A percentile compares a stretch with the other conserved stretches of the same genome.
Evolutionary conservation across 148 eudicot genomes (phyloP).

Genomic region (Polygonum aviculare): DNA sequence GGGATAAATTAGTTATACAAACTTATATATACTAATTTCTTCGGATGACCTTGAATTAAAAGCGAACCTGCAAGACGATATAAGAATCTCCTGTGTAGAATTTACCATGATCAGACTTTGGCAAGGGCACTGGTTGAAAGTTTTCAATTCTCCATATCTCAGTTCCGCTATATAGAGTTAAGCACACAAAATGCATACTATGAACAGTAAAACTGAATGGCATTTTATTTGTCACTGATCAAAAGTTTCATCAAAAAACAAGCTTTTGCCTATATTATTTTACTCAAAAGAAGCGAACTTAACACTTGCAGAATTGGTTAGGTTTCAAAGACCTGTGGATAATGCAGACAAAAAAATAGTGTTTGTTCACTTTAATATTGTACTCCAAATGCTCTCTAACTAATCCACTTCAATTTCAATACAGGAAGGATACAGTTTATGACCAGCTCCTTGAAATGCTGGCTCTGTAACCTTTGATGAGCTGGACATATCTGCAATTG

Average conservation of each 20-base stretch:
- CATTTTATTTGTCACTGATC: background rate
- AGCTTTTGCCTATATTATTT: background rate
- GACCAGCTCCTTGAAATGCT: constrained; percentile 91
- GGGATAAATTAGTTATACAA: background rate
- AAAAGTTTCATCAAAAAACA: background rate
- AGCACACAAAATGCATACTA: constrained; percentile 25
- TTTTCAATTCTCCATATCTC: constrained; percentile 98
- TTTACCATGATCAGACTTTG: constrained; percentile 86
- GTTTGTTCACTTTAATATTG: background rate
- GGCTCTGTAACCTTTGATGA: constrained; percentile 77
- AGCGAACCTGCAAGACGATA: constrained; percentile 53
- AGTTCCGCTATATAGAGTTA: constrained; percentile 70
- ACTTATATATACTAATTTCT: constrained; percentile 1
- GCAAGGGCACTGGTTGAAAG: constrained; percentile 86
- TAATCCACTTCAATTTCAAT: background rate
- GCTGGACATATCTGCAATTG: constrained; percentile 43
- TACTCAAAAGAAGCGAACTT: background rate
- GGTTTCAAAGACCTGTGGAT: background rate
- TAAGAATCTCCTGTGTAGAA: constrained; percentile 92
- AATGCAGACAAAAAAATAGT: background rate
- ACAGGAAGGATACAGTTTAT: constrained; percentile 73
- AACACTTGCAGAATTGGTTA: background rate
- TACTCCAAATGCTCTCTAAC: background rate
- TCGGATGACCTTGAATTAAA: background rate
- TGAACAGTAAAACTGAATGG: background rate